phyloP scores from a whole-genome alignment of 2,329 filamentous ascomycete species.

The Colletotrichum coccodes region DNA sequence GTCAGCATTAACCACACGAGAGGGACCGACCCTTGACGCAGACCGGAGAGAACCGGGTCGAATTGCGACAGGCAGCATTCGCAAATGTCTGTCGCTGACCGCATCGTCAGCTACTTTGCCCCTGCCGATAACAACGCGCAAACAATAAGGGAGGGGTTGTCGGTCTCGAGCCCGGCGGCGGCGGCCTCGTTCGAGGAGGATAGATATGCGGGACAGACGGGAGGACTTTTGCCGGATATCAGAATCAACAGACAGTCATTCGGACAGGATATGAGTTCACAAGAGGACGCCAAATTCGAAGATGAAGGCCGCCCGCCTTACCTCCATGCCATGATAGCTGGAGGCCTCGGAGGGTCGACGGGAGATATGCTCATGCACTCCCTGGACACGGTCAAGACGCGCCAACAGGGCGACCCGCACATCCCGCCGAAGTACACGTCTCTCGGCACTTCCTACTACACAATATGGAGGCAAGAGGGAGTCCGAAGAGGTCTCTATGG shows the following conservation, averaged over 20 bases:
- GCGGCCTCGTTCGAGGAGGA: constrained; percentile 45
- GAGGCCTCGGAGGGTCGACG: constrained; percentile 89
- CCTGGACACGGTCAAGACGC: constrained; percentile 96
- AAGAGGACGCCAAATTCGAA: constrained; percentile 48
- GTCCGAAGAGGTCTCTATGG: constrained; percentile 87
- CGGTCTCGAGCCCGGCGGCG: constrained; percentile 39
- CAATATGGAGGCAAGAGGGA: constrained; percentile 93
- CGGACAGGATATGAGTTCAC: constrained; percentile 25
- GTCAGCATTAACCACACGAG: neutral
- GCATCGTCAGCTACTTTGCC: constrained; percentile 62
- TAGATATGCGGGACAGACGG: constrained; percentile 43
- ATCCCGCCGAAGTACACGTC: constrained; percentile 93
- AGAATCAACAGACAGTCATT: constrained; percentile 32
- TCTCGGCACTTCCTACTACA: constrained; percentile 89
- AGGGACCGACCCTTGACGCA: constrained; percentile 38
- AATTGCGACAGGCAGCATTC: constrained; percentile 20
- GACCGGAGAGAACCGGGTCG: constrained; percentile 20
- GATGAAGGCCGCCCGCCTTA: constrained; percentile 56
- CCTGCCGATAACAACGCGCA: constrained; percentile 44
- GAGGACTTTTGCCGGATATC: constrained; percentile 41
- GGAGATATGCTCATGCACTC: constrained; percentile 99
- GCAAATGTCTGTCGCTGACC: constrained; percentile 66
- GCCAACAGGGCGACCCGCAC: constrained; percentile 95
- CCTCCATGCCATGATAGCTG: constrained; percentile 84
- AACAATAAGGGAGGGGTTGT: constrained; percentile 17